These are phyloP conservation scores for Daldinia sp. DNA, from an alignment of 2,329 filamentous ascomycete species.

Conservation along the genomic window DNA sequence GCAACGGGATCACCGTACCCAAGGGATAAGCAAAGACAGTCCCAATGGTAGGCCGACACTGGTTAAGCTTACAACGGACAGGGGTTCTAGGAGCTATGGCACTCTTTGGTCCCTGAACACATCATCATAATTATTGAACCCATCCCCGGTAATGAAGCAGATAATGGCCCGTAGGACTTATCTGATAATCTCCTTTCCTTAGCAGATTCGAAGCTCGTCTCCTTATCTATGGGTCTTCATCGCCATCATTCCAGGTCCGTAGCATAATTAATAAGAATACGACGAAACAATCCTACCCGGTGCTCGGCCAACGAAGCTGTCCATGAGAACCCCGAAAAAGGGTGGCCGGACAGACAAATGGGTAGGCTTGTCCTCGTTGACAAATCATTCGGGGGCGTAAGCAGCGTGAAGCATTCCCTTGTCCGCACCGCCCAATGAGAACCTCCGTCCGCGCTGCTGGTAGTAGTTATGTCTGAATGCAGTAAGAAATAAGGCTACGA, in stretches of 20 bases:
- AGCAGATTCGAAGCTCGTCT: neutral
- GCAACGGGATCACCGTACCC: slow-evolving; percentile 20
- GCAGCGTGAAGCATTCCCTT: slow-evolving; percentile 1
- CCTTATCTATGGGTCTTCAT: neutral
- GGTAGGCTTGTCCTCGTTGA: slow-evolving; percentile 5
- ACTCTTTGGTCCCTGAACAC: neutral
- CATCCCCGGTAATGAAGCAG: neutral
- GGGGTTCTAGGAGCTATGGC: neutral
- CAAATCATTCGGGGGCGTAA: slow-evolving; percentile 14
- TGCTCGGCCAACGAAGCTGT: neutral
- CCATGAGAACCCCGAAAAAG: neutral
- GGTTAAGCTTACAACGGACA: slow-evolving; percentile 15
- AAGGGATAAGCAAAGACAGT: slow-evolving; percentile 2
- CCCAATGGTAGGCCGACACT: slow-evolving; percentile 13
- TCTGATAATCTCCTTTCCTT: slow-evolving; percentile 5
- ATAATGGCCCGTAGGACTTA: slow-evolving; percentile 15
- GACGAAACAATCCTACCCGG: neutral
- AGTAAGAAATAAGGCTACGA: neutral
- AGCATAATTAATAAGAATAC: slow-evolving; percentile 1
- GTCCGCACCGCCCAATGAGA: slow-evolving; percentile 1
- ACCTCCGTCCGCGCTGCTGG: neutral
- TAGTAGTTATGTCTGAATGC: neutral
- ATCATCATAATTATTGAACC: neutral
- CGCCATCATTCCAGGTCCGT: neutral
- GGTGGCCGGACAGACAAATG: neutral